Conservation (phyloP, 805 yeast genomes). For the Sporopachydermia lactativora region DNA sequence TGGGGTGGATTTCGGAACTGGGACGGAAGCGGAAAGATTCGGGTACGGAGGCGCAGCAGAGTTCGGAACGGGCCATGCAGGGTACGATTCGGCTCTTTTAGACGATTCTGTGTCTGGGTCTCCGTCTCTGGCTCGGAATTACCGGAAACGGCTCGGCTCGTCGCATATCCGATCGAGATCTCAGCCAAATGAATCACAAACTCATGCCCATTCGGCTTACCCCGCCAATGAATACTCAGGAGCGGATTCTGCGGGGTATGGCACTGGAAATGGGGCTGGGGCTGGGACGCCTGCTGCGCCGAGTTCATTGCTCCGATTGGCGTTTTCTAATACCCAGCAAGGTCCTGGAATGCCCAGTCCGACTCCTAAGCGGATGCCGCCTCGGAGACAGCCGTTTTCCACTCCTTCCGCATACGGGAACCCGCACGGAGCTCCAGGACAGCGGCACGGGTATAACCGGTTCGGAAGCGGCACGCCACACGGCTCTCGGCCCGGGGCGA, state of each 20-base stretch:
- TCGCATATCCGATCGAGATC: not conserved
- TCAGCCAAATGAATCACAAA: not conserved
- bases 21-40: no score
- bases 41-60: no score
- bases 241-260: not conserved
- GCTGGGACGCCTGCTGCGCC: not conserved
- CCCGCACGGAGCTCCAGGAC: not conserved
- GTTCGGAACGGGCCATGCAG: no score
- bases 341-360: not conserved
- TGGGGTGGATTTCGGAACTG: no score
- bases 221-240: not conserved
- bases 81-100: no score
- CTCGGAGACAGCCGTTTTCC: not conserved
- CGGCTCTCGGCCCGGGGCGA: not conserved
- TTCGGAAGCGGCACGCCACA: not conserved
- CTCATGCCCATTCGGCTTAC: no score
- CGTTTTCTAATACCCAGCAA: not conserved
- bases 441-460: not conserved
- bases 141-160: not conserved
- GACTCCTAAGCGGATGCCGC: not conserved
- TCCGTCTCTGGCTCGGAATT: not conserved
- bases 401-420: not conserved
- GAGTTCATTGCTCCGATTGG: not conserved
- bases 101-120: not conserved
- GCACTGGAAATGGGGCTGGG: not conserved